These are phyloP conservation scores for Lavandula angustifolia DNA, from an alignment of 257 asterid genomes.

Conservation along the genomic window DNA sequence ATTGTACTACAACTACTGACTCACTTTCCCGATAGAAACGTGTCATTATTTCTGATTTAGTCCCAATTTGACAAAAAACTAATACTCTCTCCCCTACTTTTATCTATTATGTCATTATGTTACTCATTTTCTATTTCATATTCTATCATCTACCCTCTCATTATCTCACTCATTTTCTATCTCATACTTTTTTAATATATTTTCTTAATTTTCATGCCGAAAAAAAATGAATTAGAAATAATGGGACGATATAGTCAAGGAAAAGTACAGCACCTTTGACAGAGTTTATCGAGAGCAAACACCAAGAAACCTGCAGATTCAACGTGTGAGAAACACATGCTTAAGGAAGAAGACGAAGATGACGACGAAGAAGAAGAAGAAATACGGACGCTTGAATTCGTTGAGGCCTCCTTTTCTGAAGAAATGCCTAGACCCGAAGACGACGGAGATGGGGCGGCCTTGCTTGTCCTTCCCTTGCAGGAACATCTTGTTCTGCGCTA, in stretches of 20 bases:
- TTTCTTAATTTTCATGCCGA: too few relatives aligned
- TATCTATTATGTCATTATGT: too few relatives aligned
- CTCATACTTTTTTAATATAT: too few relatives aligned
- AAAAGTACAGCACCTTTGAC: conserved; percentile 57
- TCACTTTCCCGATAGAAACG: too few relatives aligned
- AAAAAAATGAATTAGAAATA: too few relatives aligned
- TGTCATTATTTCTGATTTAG: too few relatives aligned
- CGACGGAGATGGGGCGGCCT: conserved; percentile 67
- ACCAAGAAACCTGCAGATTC: conserved; percentile 65
- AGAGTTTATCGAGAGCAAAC: conserved; percentile 60
- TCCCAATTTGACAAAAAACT: too few relatives aligned
- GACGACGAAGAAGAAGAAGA: neutral
- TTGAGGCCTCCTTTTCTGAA: conserved; percentile 58
- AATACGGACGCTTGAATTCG: conserved; percentile 62
- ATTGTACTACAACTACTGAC: too few relatives aligned
- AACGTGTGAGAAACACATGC: conserved; percentile 3
- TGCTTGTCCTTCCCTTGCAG: conserved; percentile 68
- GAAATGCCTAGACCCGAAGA: conserved; percentile 60
- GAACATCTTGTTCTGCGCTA: conserved; percentile 68
- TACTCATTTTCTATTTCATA: too few relatives aligned
- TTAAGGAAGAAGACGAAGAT: neutral
- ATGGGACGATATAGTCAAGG: neutral
- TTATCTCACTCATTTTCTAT: too few relatives aligned
- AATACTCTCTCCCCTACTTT: too few relatives aligned
- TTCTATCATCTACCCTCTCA: too few relatives aligned